Evolutionary conservation across 2,329 filamentous ascomycete species (phyloP), one percentile per base, ranked within the genome.

Genomic region (Penicillium italicum): DNA sequence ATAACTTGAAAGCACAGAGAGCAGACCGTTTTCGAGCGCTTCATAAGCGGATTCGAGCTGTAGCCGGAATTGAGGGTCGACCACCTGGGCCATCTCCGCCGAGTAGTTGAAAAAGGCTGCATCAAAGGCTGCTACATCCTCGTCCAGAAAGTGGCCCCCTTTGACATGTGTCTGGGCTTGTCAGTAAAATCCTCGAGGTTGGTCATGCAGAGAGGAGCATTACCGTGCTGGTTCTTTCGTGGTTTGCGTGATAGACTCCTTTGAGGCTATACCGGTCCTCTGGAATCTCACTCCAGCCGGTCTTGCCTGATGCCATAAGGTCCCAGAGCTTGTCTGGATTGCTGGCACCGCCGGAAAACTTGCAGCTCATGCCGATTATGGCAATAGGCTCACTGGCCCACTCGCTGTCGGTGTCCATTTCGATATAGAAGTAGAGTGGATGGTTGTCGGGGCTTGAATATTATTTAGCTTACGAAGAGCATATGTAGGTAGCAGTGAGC

Each of bases 261-360:
- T 44, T 20, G 2, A 37, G 14, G 14, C 43, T 33, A 5, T 41
- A 55, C 4, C 56, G 42, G 2, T 43, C 33, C 4, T 26, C 43
- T 7, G 54, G 54, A 7, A 53, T 31, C 10, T 50, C 22, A 18
- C 34, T 53, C 56, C 20, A 53, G 37, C 22, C 49, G 46, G 9
- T 24, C 20, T 14, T 31, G 10, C 45, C 45, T 18, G 33, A 36
- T 5, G 2, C 45, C 16, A 58, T 16, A 5, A 56, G 31, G 4
- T 54, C 34, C 58, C 56, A 61, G n/a, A 61, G 46, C 18, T 49
- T 48, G 4, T 47, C 42, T 5, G 56, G 56, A 11, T 42, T 20
- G 12, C 18, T 36, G 5, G 41, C 38, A 38, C 26, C 49, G 4
- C 58, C 56, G 12, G 53, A 43, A 20, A 58, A 56, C 3, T 48